These are phyloP conservation scores for Backusella parvicylindrica DNA, from an alignment of 192 early-diverging fungal genomes.

Conservation along the genomic window DNA sequence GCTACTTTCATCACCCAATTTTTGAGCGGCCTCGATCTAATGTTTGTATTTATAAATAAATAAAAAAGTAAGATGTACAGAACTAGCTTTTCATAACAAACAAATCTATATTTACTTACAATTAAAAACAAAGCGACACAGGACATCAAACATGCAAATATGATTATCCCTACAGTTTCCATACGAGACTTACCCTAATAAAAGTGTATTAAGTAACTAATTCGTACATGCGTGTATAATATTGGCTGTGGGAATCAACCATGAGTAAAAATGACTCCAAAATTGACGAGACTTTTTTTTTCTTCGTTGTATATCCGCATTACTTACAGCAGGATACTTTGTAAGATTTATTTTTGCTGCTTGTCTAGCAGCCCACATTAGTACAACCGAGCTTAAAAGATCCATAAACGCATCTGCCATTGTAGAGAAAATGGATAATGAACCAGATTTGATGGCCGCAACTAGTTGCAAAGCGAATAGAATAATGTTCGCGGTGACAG, in stretches of 20 bases:
- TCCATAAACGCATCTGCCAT: conserved; percentile 86
- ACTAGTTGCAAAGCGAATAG: conserved; percentile 65
- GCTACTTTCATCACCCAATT: conserved; percentile 45
- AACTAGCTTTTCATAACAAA: neutral
- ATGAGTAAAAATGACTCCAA: too few relatives aligned
- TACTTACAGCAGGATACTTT: conserved; percentile 65
- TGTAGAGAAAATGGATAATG: conserved; percentile 73
- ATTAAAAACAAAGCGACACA: conserved; percentile 68
- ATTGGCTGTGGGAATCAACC: neutral
- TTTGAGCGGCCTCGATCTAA: conserved; percentile 59
- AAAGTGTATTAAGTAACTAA: neutral
- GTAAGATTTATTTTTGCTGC: conserved; percentile 59
- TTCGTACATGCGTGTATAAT: neutral
- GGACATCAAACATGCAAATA: conserved; percentile 77
- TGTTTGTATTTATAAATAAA: neutral
- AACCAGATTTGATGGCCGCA: conserved; percentile 71
- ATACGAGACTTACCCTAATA: conserved; percentile 64
- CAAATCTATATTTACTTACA: conserved; percentile 33
- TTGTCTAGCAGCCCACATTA: conserved; percentile 58
- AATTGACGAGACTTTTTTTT: neutral
- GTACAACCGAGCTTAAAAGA: conserved; percentile 60
- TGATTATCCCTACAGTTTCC: conserved; percentile 77
- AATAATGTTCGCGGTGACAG: conserved; percentile 62
- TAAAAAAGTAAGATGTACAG: neutral
- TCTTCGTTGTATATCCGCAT: too few relatives aligned